Evolutionary conservation across 1,139 yeast genomes (phyloP), one percentile per base, ranked within the genome.

Genomic region (Magnusiomyces clavatus): DNA sequence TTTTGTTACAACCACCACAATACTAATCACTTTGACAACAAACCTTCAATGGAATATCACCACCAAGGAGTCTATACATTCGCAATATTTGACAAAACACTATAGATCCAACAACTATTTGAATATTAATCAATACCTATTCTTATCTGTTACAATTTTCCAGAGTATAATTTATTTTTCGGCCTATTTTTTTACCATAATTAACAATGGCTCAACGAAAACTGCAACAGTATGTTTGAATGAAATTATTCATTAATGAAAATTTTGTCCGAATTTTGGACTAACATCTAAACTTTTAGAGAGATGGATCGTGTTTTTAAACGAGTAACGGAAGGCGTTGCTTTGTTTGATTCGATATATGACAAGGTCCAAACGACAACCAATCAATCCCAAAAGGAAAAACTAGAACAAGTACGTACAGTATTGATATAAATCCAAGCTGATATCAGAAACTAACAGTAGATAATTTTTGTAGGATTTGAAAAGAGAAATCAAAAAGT

Each of bases 281-380:
- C 36, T 36, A 37, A 14, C 49, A 29, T 19, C 31, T 6, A 13
- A 6, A 17, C 24, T 13, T 36, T 16, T 50, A 67, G 73, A 70
- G 99, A 94, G 75, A 88, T 92, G 69, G 99, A 94, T 71, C 88
- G 92, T 66, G 89, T 90, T 66, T 84, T 90, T 75, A 92, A 92
- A 70, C 89, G 94, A 69, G 95, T 92, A 54, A 79, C 83, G 54
- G 97, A 92, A 73, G 97, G 97, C n/a, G 78, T 92, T 47, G 81
- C 81, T 51, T 84, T 82, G 56, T 94, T 92, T 65, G 97, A 92
- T 66, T 83, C 79, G 52, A 83, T 87, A 46, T 87, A 90, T 65
- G 96, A 88, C 44, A 92, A 92, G 70, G 80, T 92, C 47, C 84
- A 83, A 67, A 76, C 78, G 53, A 81, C 95, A 43, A 92, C 90